phyloP scores from a whole-genome alignment of 2,329 filamentous ascomycete species.

The Xylariales sp. region DNA sequence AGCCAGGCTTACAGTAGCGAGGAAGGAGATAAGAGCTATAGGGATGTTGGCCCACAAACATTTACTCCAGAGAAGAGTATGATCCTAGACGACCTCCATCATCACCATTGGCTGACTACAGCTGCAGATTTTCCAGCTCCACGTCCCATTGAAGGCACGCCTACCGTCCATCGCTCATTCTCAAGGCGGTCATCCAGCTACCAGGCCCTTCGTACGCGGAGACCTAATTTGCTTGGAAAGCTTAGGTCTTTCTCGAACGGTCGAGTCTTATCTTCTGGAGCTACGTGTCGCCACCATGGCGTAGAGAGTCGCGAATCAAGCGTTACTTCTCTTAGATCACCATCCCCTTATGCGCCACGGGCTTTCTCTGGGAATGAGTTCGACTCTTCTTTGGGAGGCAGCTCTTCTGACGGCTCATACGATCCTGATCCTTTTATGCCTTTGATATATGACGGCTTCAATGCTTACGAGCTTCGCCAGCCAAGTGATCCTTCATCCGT shows the following conservation, averaged over 20 bases:
- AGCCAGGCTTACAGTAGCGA: background rate
- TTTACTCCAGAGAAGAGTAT: too few relatives aligned
- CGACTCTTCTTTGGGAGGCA: slow-evolving; percentile 5
- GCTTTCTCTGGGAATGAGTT: slow-evolving; percentile 4
- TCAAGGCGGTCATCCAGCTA: slow-evolving; percentile 16
- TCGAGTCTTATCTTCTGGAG: slow-evolving; percentile 18
- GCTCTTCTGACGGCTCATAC: slow-evolving; percentile 14
- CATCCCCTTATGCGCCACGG: slow-evolving; percentile 4
- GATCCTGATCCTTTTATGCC: slow-evolving; percentile 11
- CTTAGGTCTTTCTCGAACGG: slow-evolving; percentile 21
- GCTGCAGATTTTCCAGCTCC: slow-evolving; percentile 6
- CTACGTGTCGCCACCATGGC: slow-evolving; percentile 14
- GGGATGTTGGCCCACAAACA: too few relatives aligned
- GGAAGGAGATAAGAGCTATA: too few relatives aligned
- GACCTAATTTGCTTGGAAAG: slow-evolving; percentile 16
- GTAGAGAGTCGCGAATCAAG: slow-evolving; percentile 10
- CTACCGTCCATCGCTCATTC: slow-evolving; percentile 7
- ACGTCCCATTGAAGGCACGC: too few relatives aligned
- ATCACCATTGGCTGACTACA: too few relatives aligned
- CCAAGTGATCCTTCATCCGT: slow-evolving; percentile 20
- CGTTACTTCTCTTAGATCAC: slow-evolving; percentile 15
- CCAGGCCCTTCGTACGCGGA: slow-evolving; percentile 11
- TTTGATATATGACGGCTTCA: slow-evolving; percentile 10
- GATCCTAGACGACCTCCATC: too few relatives aligned
- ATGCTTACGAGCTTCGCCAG: slow-evolving; percentile 8